These are phyloP conservation scores for Mycotypha africana DNA, from an alignment of 371 early-diverging fungal species.

Conservation along the genomic window DNA sequence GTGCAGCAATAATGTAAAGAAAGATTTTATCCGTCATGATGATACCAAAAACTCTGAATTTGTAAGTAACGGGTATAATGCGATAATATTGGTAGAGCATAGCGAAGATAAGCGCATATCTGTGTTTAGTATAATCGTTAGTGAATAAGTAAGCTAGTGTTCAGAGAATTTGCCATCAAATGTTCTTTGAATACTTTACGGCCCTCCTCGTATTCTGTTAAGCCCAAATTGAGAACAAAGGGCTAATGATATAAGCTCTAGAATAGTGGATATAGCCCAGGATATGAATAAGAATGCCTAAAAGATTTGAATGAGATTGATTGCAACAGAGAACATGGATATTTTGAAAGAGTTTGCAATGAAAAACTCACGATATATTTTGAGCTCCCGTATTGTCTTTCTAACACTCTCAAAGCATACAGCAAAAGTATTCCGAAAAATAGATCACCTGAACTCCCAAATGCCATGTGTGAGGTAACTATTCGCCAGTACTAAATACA, in stretches of 20 bases:
- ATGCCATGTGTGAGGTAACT: constrained; percentile 53
- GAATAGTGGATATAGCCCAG: constrained; percentile 43
- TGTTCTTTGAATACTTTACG: constrained; percentile 26
- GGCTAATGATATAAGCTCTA: constrained; percentile 48
- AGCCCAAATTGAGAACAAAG: constrained; percentile 45
- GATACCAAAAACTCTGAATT: constrained; percentile 59
- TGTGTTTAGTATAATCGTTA: too few relatives aligned
- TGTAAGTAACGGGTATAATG: constrained; percentile 55
- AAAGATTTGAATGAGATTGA: background rate
- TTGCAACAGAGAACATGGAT: too few relatives aligned
- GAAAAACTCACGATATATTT: constrained; percentile 72
- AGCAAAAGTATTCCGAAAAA: constrained; percentile 62
- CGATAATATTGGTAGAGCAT: constrained; percentile 56
- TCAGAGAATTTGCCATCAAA: too few relatives aligned
- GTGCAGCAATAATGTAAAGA: constrained; percentile 52
- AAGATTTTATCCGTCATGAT: constrained; percentile 60
- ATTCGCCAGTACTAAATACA: constrained; percentile 54
- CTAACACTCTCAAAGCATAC: constrained; percentile 65
- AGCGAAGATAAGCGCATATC: constrained; percentile 60
- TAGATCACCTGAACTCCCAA: constrained; percentile 60
- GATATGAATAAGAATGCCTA: constrained; percentile 62
- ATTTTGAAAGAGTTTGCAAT: too few relatives aligned
- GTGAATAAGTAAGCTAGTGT: too few relatives aligned
- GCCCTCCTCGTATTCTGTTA: constrained; percentile 56
- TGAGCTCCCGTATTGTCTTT: constrained; percentile 66